These are phyloP conservation scores for Rhodosporidiobolus odoratus DNA, from an alignment of 768 basidiomycete genomes.

Conservation along the genomic window DNA sequence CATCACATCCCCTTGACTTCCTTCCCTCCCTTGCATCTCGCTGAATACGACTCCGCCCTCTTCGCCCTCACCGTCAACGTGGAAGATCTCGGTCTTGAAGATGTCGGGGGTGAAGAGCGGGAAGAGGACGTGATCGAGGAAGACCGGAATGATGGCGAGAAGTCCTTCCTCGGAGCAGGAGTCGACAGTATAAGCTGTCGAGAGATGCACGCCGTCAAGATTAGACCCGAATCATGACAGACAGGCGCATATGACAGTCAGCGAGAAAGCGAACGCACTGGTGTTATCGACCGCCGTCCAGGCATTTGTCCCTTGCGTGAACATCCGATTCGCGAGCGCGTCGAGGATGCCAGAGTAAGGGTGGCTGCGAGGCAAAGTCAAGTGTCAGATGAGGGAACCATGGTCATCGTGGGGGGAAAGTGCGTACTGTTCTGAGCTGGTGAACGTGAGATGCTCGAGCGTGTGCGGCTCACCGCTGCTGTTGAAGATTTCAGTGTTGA, in stretches of 20 bases:
- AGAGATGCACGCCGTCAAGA: too few relatives aligned
- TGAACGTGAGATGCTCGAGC: slow-evolving; percentile 87
- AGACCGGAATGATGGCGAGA: slow-evolving; percentile 57
- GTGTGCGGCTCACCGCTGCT: slow-evolving; percentile 86
- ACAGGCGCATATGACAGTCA: not conserved
- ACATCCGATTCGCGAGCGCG: slow-evolving; percentile 87
- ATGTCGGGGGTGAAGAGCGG: slow-evolving; percentile 84
- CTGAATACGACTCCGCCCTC: slow-evolving; percentile 60
- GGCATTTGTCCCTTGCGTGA: slow-evolving; percentile 75
- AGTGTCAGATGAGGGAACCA: not conserved
- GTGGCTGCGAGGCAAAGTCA: not conserved
- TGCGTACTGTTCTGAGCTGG: slow-evolving; percentile 80
- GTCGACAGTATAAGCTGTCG: slow-evolving; percentile 75
- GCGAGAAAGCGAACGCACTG: not conserved
- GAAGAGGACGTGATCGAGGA: slow-evolving; percentile 91
- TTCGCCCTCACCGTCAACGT: slow-evolving; percentile 81
- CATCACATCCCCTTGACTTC: slow-evolving; percentile 83
- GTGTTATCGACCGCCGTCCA: slow-evolving; percentile 62
- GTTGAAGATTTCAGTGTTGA: slow-evolving; percentile 35
- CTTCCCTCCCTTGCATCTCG: slow-evolving; percentile 87
- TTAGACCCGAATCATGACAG: too few relatives aligned
- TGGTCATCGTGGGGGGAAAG: slow-evolving; percentile 48
- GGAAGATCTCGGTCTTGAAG: slow-evolving; percentile 59
- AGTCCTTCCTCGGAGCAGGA: slow-evolving; percentile 81
- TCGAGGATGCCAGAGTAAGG: slow-evolving; percentile 86